A percentile compares a stretch with the other conserved stretches of the same genome.
These are phyloP conservation scores for Atkinsonella texensis DNA, from an alignment of 2,329 filamentous ascomycete genomes.

Conservation along the genomic window DNA sequence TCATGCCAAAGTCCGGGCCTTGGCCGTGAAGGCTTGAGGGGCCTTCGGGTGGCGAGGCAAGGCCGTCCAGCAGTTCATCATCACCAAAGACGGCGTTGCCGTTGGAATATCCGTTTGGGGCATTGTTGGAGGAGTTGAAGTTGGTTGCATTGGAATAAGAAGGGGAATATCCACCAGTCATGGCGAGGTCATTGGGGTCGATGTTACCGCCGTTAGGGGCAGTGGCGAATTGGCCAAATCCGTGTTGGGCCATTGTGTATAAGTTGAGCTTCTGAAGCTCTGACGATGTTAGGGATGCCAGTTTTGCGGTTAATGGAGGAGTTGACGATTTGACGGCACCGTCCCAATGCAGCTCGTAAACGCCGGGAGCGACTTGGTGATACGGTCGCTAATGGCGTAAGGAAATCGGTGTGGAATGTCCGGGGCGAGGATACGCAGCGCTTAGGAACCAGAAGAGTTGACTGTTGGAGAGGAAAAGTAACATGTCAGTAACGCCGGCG, in stretches of 20 bases:
- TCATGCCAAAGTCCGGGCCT: conserved; percentile 46
- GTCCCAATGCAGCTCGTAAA: conserved; percentile 2
- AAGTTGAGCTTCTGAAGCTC: conserved; percentile 9
- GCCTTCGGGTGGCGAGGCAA: conserved; percentile 43
- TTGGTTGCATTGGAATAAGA: conserved; percentile 41
- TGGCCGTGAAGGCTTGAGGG: conserved; percentile 39
- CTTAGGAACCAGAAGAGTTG: background rate
- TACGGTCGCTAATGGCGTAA: background rate
- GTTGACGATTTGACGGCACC: conserved; percentile 3
- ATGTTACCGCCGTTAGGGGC: conserved; percentile 48
- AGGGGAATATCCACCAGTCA: conserved; percentile 48
- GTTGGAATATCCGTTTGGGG: conserved; percentile 61
- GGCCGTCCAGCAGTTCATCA: conserved; percentile 73
- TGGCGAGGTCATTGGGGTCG: conserved; percentile 75
- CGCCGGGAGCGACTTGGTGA: conserved; percentile 1
- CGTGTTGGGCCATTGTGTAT: conserved; percentile 40
- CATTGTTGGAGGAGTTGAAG: conserved; percentile 46
- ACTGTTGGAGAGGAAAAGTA: background rate
- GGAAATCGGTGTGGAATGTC: background rate
- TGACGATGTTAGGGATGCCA: conserved; percentile 5
- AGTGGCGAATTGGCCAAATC: conserved; percentile 43
- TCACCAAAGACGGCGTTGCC: conserved; percentile 72
- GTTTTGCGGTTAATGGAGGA: conserved; percentile 5
- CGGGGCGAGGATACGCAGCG: background rate
- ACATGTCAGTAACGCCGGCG: background rate